These are phyloP conservation scores for Scheffersomyces insectosa DNA, from an alignment of 1,139 yeast species.

Conservation along the genomic window DNA sequence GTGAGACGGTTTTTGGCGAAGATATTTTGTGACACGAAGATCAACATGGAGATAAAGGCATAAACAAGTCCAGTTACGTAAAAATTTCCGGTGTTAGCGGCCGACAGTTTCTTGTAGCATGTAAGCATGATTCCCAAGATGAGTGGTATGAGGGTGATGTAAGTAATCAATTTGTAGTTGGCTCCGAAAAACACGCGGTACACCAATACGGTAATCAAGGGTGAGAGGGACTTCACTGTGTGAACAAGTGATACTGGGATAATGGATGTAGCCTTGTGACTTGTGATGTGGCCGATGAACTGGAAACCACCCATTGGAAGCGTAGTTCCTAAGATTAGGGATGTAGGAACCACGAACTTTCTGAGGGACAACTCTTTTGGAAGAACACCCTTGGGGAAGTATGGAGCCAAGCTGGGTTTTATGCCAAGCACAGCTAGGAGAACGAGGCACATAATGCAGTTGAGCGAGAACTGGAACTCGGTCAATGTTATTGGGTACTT, in stretches of 20 bases:
- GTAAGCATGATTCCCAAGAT: slow-evolving; percentile 83
- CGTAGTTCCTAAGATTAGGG: slow-evolving; percentile 61
- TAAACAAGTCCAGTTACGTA: slow-evolving; percentile 65
- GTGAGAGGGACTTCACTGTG: slow-evolving; percentile 87
- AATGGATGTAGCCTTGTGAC: slow-evolving; percentile 84
- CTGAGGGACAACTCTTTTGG: slow-evolving; percentile 35
- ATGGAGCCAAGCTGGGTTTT: slow-evolving; percentile 4
- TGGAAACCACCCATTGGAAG: slow-evolving; percentile 94
- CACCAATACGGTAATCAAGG: slow-evolving; percentile 81
- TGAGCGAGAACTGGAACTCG: slow-evolving; percentile 77
- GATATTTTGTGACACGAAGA: slow-evolving; percentile 88
- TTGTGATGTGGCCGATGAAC: slow-evolving; percentile 83
- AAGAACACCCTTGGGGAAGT: slow-evolving; percentile 60
- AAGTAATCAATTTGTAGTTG: slow-evolving; percentile 64
- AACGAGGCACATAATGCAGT: slow-evolving; percentile 51
- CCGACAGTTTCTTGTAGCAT: slow-evolving; percentile 51
- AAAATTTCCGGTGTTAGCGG: slow-evolving; percentile 20
- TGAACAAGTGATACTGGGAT: slow-evolving; percentile 92
- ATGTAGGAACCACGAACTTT: slow-evolving; percentile 51
- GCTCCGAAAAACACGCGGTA: slow-evolving; percentile 62
- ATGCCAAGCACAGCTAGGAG: slow-evolving; percentile 8
- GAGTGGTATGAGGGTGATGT: slow-evolving; percentile 73
- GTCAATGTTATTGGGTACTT: slow-evolving; percentile 83
- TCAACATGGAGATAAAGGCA: slow-evolving; percentile 79
- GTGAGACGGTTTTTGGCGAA: slow-evolving; percentile 85